Base-by-base conservation (phyloP, 768 basidiomycete genomes). In the Glaciozyma martinii region DNA sequence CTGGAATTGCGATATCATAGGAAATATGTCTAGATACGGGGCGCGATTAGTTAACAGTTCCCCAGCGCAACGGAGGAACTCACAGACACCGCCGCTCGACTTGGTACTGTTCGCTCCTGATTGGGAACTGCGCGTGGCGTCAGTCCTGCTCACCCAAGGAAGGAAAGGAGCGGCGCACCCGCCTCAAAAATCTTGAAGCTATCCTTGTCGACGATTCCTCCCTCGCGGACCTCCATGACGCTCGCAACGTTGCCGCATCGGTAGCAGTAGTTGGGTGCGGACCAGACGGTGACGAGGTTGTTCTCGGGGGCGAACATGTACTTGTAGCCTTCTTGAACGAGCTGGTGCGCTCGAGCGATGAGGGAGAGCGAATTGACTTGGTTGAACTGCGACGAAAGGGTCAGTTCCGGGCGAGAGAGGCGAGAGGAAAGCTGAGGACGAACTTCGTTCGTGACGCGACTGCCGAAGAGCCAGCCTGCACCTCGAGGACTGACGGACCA, bases 401-500 rank as follows among this genome's bases (percentile, higher is more conserved):
- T 43, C 16, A 53, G 25, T 19, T 30, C 23, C n/a, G 32, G 25
- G 23, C 44, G 16, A 13, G 33, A 18, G 44, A 44, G 27, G 53
- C 50, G 19, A 21, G 23, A 43, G 52, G 27, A 30, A 32, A 18
- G 25, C 2, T n/a, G n/a, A n/a, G n/a, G 40, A 72, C 78, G 46
- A 56, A 88, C 90, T 81, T 94, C 91, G 68, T 80, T 81, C 12
- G 92, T 91, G 1, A 97, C 89, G 60, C 80, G 85, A 19, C 81
- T 85, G 10, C 93, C 93, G 70, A 97, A 95, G 27, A 95, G 78
- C 88, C 91, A 98, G 0, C 94, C 94, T 8, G 94, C 94, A 25
- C 94, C 94, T 46, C 94, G 82, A 6, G 94, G 94, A 70, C 90
- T 93, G 60, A 97, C 90, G 7, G 91, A 93, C 94, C 94, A 98